A percentile compares a stretch with the other conserved stretches of the same genome.
These are phyloP conservation scores for Fusarium caatingaense DNA, from an alignment of 2,329 filamentous ascomycete genomes.

Conservation along the genomic window DNA sequence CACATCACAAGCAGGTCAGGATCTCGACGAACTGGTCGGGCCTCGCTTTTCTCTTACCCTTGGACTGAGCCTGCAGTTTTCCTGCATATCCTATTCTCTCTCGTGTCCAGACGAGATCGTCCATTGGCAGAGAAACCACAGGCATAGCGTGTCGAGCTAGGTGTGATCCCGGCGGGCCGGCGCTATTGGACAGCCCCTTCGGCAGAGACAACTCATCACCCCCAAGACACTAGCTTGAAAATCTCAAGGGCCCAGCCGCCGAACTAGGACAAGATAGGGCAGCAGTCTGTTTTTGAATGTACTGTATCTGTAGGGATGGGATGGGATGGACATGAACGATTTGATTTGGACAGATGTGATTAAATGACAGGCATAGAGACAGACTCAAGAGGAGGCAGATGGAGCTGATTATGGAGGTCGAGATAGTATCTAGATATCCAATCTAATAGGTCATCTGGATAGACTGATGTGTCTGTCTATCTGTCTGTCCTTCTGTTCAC, in stretches of 20 bases:
- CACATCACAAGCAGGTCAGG: slow-evolving; percentile 18
- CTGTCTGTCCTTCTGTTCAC: background rate
- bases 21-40: slow-evolving; percentile 36
- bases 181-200: slow-evolving; percentile 51
- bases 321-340: background rate
- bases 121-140: slow-evolving; percentile 41
- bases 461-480: background rate
- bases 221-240: slow-evolving; percentile 31
- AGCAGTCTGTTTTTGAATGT: background rate
- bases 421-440: background rate
- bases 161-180: slow-evolving; percentile 45
- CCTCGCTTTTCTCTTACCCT: slow-evolving; percentile 21
- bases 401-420: background rate
- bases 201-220: slow-evolving; percentile 56
- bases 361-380: background rate
- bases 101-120: slow-evolving; percentile 28
- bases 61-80: slow-evolving; percentile 11
- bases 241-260: slow-evolving; percentile 31
- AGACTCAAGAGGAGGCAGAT: background rate
- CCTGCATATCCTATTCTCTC: slow-evolving; percentile 27
- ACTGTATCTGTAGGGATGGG: background rate
- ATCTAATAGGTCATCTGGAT: slow-evolving; percentile 10
- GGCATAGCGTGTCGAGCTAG: slow-evolving; percentile 32
- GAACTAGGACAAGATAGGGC: background rate
- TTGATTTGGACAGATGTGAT: background rate